Percentiles rank a stretch among this genome's conserved stretches.
phyloP scores from a whole-genome alignment of 2,329 filamentous ascomycete genomes.

The Neonectria neomacrospora region DNA sequence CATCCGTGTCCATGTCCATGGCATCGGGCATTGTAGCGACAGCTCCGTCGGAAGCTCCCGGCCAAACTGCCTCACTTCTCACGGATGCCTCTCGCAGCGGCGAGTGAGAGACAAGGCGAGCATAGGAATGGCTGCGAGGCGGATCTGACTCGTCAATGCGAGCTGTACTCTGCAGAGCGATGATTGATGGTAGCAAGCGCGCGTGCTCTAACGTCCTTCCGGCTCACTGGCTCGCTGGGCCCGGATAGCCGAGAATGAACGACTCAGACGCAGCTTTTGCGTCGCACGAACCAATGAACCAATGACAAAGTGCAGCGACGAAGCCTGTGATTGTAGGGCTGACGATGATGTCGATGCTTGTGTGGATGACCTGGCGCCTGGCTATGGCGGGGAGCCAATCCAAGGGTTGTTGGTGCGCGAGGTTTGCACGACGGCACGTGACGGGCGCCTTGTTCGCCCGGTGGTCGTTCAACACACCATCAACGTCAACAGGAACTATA shows the following conservation, averaged over 20 bases:
- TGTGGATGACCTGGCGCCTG: conserved; percentile 1
- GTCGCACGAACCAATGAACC: conserved; percentile 7
- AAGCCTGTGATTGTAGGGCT: conserved; percentile 11
- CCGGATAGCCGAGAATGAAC: conserved; percentile 6
- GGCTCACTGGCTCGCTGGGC: not conserved
- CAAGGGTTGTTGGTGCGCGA: not conserved
- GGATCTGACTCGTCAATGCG: conserved; percentile 6
- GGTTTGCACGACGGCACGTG: not conserved
- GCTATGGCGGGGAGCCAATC: conserved; percentile 2
- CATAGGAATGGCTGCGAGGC: conserved; percentile 13
- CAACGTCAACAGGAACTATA: conserved; percentile 1
- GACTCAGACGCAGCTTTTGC: not conserved
- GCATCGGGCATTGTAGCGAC: conserved; percentile 48
- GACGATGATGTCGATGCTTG: conserved; percentile 3
- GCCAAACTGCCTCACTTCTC: conserved; percentile 15
- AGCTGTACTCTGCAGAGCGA: conserved; percentile 8
- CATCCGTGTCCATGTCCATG: conserved; percentile 57
- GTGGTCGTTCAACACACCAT: conserved; percentile 2
- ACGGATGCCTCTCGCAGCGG: conserved; percentile 1
- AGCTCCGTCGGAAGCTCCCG: not conserved
- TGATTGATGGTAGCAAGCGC: conserved; percentile 11
- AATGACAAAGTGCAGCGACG: not conserved
- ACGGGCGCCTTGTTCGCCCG: not conserved
- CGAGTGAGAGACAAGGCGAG: not conserved
- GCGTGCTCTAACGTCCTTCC: not conserved